Conservation (phyloP, 306 rosid genomes). For the Gleditsia sinensis region DNA sequence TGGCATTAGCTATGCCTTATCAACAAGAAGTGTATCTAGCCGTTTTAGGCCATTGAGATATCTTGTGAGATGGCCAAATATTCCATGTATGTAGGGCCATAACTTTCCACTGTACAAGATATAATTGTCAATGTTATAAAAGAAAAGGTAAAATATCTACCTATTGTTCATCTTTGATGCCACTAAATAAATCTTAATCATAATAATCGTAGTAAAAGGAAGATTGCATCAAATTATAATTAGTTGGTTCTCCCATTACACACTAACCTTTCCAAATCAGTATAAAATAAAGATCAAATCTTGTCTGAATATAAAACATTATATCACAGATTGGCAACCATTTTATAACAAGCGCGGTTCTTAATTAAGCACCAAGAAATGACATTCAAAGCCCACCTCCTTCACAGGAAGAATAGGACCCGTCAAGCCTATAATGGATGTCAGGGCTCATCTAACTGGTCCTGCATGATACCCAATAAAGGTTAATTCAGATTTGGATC, state of each 20-base stretch:
- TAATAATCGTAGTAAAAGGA: not conserved
- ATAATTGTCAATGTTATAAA: too few relatives aligned
- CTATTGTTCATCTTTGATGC: not conserved
- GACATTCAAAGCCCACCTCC: conserved; percentile 74
- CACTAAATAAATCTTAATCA: not conserved
- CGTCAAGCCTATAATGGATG: conserved; percentile 35
- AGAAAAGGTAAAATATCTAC: too few relatives aligned
- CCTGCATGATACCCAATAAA: conserved; percentile 53
- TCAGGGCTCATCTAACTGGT: conserved; percentile 86
- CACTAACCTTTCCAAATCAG: conserved; percentile 45
- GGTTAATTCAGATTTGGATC: conserved; percentile 29
- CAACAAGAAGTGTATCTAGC: not conserved
- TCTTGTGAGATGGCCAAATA: not conserved
- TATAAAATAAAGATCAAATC: conserved; percentile 34
- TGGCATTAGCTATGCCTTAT: not conserved
- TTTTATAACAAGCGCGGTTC: conserved; percentile 46
- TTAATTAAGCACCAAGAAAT: conserved; percentile 49
- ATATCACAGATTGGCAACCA: conserved; percentile 40
- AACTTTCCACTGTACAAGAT: not conserved
- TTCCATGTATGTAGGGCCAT: not conserved
- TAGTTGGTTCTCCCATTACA: conserved; percentile 42
- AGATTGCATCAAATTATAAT: conserved; percentile 35
- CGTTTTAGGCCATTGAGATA: not conserved
- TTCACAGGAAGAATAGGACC: conserved; percentile 50
- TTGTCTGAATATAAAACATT: conserved; percentile 36